Conservation (phyloP, 345 rosid genomes). For the Corymbia maculata region DNA sequence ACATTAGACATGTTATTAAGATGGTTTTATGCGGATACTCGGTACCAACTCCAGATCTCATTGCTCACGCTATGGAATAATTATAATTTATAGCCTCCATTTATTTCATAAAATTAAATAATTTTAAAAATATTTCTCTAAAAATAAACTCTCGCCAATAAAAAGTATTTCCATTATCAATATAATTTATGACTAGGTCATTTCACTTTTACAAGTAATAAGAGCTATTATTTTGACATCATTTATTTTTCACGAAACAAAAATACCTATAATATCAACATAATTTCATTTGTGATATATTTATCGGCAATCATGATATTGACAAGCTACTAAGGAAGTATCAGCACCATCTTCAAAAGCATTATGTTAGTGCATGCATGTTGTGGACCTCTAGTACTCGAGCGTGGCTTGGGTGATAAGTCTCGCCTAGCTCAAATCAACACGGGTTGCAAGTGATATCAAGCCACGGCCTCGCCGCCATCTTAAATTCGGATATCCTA, state of each 20-base stretch:
- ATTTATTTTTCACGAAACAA: neutral
- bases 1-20: neutral
- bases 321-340: neutral
- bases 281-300: neutral
- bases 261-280: neutral
- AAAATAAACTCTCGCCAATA: too few species aligned
- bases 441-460: neutral
- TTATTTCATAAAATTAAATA: neutral
- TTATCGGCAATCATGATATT: neutral
- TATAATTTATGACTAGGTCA: neutral
- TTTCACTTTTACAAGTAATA: neutral
- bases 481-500: neutral
- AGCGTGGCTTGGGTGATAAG: neutral
- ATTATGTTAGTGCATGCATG: neutral
- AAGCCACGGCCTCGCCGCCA: neutral
- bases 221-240: neutral
- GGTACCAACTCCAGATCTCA: neutral
- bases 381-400: neutral
- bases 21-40: neutral
- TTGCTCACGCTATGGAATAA: neutral
- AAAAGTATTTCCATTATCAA: neutral
- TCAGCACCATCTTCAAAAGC: neutral
- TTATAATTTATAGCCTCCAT: neutral
- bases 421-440: neutral
- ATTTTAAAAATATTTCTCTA: neutral